These are phyloP conservation scores for Dactylonectria estremocensis DNA, from an alignment of 2,329 filamentous ascomycete genomes.

Conservation along the genomic window DNA sequence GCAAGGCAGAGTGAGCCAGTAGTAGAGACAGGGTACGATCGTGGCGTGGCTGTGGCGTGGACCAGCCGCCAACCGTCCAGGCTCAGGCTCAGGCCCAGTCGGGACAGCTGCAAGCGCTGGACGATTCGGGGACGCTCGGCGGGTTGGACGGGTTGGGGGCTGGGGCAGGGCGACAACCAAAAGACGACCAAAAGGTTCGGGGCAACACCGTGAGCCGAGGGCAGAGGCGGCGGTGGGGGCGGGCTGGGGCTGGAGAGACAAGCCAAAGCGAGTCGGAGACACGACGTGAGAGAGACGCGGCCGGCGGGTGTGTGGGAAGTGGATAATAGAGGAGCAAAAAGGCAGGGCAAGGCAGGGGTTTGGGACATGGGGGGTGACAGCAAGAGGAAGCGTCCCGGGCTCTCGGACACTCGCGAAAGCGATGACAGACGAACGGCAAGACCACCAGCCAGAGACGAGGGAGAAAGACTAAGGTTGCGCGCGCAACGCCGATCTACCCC, in stretches of 20 bases:
- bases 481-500: conserved; percentile 39
- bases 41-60: conserved; percentile 8
- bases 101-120: conserved; percentile 10
- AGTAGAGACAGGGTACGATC: neutral
- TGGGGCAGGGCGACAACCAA: conserved; percentile 14
- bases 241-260: conserved; percentile 29
- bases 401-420: conserved; percentile 38
- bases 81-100: conserved; percentile 15
- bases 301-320: conserved; percentile 40
- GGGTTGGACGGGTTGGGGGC: conserved; percentile 25
- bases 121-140: conserved; percentile 27
- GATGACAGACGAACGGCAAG: conserved; percentile 33
- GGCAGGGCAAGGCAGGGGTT: conserved; percentile 36
- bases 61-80: conserved; percentile 1
- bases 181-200: conserved; percentile 39
- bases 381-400: conserved; percentile 34
- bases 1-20: conserved; percentile 7
- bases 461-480: conserved; percentile 35
- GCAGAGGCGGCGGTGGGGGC: conserved; percentile 41
- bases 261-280: conserved; percentile 35
- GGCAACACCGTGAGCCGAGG: conserved; percentile 42
- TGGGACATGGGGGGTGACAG: conserved; percentile 34
- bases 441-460: conserved; percentile 36
- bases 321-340: conserved; percentile 26
- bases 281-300: conserved; percentile 32